A percentile compares a stretch with the other conserved stretches of the same genome.
phyloP scores from a whole-genome alignment of 2,329 filamentous ascomycete genomes.

The Colletotrichum graminicola region DNA sequence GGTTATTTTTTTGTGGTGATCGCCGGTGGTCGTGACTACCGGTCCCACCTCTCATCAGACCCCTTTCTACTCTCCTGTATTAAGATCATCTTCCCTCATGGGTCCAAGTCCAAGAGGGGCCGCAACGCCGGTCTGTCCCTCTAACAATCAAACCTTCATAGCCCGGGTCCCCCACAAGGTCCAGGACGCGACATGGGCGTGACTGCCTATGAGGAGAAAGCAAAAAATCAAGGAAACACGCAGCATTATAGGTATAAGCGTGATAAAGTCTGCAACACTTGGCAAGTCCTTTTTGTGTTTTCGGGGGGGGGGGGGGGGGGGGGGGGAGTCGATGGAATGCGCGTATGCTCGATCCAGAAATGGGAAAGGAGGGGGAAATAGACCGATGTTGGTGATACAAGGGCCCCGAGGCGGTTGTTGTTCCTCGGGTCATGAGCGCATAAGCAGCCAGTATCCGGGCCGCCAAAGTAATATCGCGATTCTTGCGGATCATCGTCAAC shows the following conservation, averaged over 20 bases:
- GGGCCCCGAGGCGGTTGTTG: neutral
- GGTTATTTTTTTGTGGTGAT: neutral
- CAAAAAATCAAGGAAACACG: constrained; percentile 26
- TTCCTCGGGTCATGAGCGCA: constrained; percentile 2
- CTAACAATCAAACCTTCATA: constrained; percentile 32
- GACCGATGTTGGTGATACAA: constrained; percentile 18
- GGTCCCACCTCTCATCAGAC: neutral
- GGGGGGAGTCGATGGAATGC: constrained; percentile 4
- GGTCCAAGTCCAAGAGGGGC: constrained; percentile 1
- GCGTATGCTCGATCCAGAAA: constrained; percentile 14
- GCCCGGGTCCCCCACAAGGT: neutral
- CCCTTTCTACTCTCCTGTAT: constrained; percentile 20
- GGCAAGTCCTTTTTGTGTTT: constrained; percentile 3
- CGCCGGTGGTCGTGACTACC: neutral
- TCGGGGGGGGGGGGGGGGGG: neutral
- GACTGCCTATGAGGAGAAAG: constrained; percentile 2
- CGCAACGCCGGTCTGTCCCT: constrained; percentile 32
- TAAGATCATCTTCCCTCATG: constrained; percentile 17
- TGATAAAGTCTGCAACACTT: constrained; percentile 17
- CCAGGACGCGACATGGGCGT: constrained; percentile 3
- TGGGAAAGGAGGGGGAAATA: constrained; percentile 3
- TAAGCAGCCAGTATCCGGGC: neutral
- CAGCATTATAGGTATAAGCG: constrained; percentile 41
- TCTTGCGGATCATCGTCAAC: neutral
- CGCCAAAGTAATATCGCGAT: neutral